These are phyloP conservation scores for Simplicillium aogashimaense DNA, from an alignment of 2,329 filamentous ascomycete species.

Conservation along the genomic window DNA sequence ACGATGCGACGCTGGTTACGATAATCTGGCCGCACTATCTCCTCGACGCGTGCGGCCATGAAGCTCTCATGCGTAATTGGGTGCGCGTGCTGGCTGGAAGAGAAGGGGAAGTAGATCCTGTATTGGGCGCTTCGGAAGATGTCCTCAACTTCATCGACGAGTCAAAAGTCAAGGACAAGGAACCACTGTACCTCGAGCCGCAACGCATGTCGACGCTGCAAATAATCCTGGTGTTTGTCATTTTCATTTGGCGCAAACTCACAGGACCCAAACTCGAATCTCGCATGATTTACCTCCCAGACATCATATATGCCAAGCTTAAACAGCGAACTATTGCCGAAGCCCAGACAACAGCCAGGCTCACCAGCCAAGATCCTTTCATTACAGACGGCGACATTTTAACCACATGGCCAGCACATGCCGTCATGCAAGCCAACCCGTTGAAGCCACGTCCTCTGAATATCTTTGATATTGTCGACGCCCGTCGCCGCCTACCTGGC, in stretches of 20 bases:
- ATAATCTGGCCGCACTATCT: constrained; percentile 34
- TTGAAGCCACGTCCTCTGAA: background rate
- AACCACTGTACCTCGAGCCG: background rate
- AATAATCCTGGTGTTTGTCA: background rate
- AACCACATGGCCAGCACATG: background rate
- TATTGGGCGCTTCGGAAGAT: constrained; percentile 10
- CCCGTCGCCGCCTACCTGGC: background rate
- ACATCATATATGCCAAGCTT: background rate
- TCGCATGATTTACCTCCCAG: constrained; percentile 1
- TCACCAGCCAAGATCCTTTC: background rate
- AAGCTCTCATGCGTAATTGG: constrained; percentile 32
- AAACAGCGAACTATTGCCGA: background rate
- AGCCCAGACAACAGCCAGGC: background rate
- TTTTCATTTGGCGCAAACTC: background rate
- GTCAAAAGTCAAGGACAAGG: background rate
- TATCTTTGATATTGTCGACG: background rate
- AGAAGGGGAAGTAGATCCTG: constrained; percentile 24
- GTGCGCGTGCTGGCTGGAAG: constrained; percentile 29
- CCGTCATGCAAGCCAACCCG: background rate
- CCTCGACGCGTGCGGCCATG: constrained; percentile 31
- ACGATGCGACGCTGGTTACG: constrained; percentile 33
- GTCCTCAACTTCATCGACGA: background rate
- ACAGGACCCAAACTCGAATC: background rate
- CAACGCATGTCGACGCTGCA: constrained; percentile 1
- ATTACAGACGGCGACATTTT: constrained; percentile 1